Base-by-base conservation (phyloP, 1,284 basidiomycete genomes). In the Anthracocystis panici-leucophaei region DNA sequence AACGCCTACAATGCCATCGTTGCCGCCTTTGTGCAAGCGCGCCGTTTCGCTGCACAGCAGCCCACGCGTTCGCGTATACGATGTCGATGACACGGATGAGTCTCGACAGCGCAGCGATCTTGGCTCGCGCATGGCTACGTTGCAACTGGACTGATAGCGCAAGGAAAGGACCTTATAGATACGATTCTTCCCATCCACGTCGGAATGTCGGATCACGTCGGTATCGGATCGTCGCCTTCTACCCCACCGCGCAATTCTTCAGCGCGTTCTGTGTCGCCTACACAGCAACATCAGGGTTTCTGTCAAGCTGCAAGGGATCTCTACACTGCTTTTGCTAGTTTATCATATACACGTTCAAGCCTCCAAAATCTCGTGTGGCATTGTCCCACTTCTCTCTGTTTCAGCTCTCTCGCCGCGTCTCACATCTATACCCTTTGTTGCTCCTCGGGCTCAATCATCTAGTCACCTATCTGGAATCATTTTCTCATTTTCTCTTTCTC, bases 1-100 rank as follows among this genome's bases (percentile, higher is more conserved):
- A 31, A 23, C 59, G 18, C 50, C 55, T 4, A 50, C n/a, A n/a
- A 40, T 58, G 51, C 60, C 60, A 5, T 35, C 60, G 25, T 58
- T 58, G 18, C 41, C 56, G 55, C 60, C 66, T 7, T 16, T 63
- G 42, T 63, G 33, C 14, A 63, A 42, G 27, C 51, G 50, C 1
- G 42, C 27, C 7, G n/a, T 56, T 29, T 59, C 66, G 45, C 60
- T 55, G 18, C 66, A 69, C 41, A 63, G 52, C 60, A 69, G 66
- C 31, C 56, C 66, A 14, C 60, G 60, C 40, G 58, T 69, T 48
- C 14, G 57, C 33, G 52, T 63, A n/a, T 35, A 42, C 9, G 44
- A 33, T 12, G 41, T 20, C 9, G 23, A 40, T 1, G 66, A 63
- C 14, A 35, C 46, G 14, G 27, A 55, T 31, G 33, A 52, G 25